Conservation (phyloP, 73 alveolate genomes). For the Tetrahymena thermophila region DNA sequence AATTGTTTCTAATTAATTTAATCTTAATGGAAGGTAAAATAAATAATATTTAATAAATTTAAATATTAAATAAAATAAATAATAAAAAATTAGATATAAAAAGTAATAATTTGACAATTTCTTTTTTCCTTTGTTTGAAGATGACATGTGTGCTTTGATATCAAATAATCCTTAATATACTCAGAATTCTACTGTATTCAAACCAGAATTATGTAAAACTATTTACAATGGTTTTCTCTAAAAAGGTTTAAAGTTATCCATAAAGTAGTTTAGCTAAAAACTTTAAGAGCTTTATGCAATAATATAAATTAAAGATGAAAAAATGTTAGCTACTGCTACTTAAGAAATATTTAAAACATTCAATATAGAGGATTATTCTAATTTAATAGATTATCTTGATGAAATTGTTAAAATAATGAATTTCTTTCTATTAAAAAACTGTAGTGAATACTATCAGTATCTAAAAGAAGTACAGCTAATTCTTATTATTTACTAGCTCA, state of each 20-base stretch:
- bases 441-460: not conserved
- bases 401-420: not conserved
- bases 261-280: not conserved
- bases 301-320: not conserved
- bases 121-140: not conserved
- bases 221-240: not conserved
- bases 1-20: not conserved
- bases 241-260: not conserved
- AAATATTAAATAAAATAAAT: not conserved
- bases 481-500: not conserved
- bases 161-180: not conserved
- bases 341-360: not conserved
- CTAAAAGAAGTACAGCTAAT: not conserved
- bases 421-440: not conserved
- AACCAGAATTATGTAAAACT: not conserved
- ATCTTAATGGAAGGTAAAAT: not conserved
- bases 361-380: not conserved
- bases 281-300: not conserved
- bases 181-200: not conserved
- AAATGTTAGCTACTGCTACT: not conserved
- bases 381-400: not conserved
- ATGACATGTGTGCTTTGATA: not conserved
- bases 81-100: not conserved
- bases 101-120: not conserved
- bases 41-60: not conserved